Evolutionary conservation across 2,329 filamentous ascomycete species (phyloP).

Genomic region (Ophiobolus disseminans): DNA sequence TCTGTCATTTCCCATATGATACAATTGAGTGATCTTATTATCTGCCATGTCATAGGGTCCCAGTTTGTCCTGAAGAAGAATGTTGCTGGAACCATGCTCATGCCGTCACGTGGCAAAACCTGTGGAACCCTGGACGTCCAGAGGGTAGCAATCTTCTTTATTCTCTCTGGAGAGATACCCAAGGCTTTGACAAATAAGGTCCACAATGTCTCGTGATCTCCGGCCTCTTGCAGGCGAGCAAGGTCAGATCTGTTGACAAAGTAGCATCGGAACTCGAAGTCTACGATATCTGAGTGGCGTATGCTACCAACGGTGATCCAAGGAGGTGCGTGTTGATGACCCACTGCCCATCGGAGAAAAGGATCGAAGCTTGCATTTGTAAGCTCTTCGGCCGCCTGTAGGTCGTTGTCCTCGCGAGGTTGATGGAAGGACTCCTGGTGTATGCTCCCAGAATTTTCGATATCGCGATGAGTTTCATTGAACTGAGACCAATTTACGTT

Average conservation of each 20-base stretch:
- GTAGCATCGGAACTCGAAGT: constrained; percentile 6
- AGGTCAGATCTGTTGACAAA: not conserved
- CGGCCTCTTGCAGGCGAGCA: too few species aligned
- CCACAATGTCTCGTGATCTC: too few species aligned
- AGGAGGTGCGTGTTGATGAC: not conserved
- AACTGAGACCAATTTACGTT: not conserved
- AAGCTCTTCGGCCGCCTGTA: not conserved
- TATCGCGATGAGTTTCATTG: not conserved
- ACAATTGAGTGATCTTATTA: constrained; percentile 10
- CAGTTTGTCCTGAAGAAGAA: constrained; percentile 11
- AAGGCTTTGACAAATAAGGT: too few species aligned
- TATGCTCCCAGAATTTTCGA: not conserved
- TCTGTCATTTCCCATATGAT: constrained; percentile 1
- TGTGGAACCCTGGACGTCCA: not conserved
- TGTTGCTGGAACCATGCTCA: not conserved
- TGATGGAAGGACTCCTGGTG: not conserved
- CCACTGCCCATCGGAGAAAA: constrained; percentile 10
- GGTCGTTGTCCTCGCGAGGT: not conserved
- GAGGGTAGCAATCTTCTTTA: not conserved
- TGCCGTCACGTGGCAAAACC: not conserved
- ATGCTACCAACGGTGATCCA: constrained; percentile 8
- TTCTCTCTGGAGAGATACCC: not conserved
- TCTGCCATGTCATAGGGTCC: constrained; percentile 9
- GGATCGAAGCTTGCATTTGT: not conserved
- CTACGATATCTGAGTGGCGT: constrained; percentile 9